Evolutionary conservation across 257 asterid genomes (phyloP).

Genomic region (Avicennia marina): DNA sequence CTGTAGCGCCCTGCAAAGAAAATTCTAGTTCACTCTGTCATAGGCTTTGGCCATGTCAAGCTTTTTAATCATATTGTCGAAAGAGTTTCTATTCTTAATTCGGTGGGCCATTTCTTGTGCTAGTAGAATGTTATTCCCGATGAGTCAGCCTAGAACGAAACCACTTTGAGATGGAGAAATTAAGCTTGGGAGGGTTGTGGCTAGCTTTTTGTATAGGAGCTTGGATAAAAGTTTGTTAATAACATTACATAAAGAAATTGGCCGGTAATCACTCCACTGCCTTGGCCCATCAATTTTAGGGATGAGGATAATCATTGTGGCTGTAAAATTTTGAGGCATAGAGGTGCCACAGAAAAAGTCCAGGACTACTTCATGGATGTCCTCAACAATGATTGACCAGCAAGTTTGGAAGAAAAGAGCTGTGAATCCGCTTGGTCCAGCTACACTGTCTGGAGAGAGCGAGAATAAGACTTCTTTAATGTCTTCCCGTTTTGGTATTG

Average conservation of each 20-base stretch:
- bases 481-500: no score
- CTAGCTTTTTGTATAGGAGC: not conserved
- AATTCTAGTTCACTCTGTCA: not conserved
- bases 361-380: not conserved
- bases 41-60: not conserved
- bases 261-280: not conserved
- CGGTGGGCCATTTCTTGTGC: not conserved
- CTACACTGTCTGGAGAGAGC: not conserved
- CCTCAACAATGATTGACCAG: not conserved
- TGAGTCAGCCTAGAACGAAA: not conserved
- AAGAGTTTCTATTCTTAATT: not conserved
- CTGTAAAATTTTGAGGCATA: not conserved
- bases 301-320: not conserved
- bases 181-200: not conserved
- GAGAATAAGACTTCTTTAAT: no score
- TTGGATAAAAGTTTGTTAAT: not conserved
- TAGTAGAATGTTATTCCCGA: not conserved
- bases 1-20: not conserved
- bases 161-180: not conserved
- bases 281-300: not conserved
- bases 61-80: not conserved
- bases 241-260: not conserved
- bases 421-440: not conserved
- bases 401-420: not conserved
- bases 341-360: not conserved